phyloP scores from a whole-genome alignment of 345 rosid species.

The Euphorbia pulcherrima region DNA sequence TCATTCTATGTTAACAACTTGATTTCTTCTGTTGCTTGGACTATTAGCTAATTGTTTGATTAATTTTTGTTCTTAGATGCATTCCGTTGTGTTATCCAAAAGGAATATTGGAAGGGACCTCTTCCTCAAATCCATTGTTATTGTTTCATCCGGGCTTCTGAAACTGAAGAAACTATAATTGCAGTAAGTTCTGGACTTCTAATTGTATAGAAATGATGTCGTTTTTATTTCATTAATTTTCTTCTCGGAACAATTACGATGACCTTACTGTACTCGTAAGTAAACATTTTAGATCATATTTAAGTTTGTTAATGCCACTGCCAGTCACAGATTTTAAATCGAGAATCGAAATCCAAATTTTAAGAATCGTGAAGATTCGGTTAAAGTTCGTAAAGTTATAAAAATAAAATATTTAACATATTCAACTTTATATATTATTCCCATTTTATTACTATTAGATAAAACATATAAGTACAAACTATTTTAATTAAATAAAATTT shows the following conservation, averaged over 20 bases:
- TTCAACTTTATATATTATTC: too few relatives aligned
- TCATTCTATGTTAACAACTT: background rate
- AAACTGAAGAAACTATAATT: constrained; percentile 55
- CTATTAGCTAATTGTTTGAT: constrained; percentile 11
- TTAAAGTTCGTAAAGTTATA: too few relatives aligned
- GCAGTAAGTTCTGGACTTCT: constrained; percentile 48
- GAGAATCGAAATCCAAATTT: too few relatives aligned
- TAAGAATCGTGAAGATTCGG: too few relatives aligned
- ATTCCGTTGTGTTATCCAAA: constrained; percentile 52
- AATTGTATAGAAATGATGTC: background rate
- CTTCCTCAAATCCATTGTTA: constrained; percentile 88
- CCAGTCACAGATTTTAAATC: too few relatives aligned
- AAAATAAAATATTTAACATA: too few relatives aligned
- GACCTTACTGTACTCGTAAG: background rate
- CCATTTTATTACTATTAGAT: too few relatives aligned
- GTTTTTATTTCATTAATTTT: background rate
- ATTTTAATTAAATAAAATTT: too few relatives aligned
- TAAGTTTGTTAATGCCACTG: background rate
- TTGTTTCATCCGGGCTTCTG: constrained; percentile 78
- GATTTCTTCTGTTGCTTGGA: constrained; percentile 2
- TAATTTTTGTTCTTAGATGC: constrained; percentile 45
- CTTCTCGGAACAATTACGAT: background rate
- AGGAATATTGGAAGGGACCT: constrained; percentile 64
- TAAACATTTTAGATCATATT: background rate
- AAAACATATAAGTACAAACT: too few relatives aligned